Conservation (phyloP, 768 basidiomycete genomes). For the Albatrellus ellisii region DNA sequence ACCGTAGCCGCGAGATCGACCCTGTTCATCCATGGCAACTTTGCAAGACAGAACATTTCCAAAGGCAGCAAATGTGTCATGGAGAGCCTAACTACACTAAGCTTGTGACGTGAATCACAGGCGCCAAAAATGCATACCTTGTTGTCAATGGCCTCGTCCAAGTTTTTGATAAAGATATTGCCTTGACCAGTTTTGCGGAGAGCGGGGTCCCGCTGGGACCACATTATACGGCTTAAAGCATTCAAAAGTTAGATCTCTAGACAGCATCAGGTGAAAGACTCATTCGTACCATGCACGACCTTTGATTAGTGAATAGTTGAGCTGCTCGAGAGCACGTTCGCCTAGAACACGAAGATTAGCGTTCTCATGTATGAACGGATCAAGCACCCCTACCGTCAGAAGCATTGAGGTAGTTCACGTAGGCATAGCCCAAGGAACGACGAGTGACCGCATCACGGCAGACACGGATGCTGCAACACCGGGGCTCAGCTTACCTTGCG, state of each 20-base stretch:
- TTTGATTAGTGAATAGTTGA: constrained; percentile 99
- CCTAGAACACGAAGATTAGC: constrained; percentile 29
- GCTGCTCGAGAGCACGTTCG: constrained; percentile 96
- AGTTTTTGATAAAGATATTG: constrained; percentile 99
- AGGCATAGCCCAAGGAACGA: constrained; percentile 98
- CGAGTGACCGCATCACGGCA: constrained; percentile 99
- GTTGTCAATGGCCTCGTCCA: constrained; percentile 96
- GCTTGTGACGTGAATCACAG: not conserved
- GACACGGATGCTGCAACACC: constrained; percentile 73
- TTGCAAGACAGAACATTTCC: constrained; percentile 99
- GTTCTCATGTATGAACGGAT: constrained; percentile 2
- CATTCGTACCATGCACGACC: constrained; percentile 79
- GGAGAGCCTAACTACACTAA: constrained; percentile 58
- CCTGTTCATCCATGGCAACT: constrained; percentile 93
- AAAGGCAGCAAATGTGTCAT: constrained; percentile 98
- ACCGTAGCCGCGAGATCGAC: constrained; percentile 93
- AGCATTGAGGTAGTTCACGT: constrained; percentile 97
- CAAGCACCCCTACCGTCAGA: constrained; percentile 57
- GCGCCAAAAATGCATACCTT: constrained; percentile 38
- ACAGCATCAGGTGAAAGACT: not conserved
- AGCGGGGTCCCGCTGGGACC: constrained; percentile 99
- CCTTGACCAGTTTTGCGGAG: constrained; percentile 99
- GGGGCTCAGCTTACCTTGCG: constrained; percentile 4
- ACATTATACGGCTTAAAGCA: constrained; percentile 92
- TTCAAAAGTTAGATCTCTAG: constrained; percentile 1